Evolutionary conservation across 129 eudicot species (phyloP).

Genomic region (Saposhnikovia divaricata): DNA sequence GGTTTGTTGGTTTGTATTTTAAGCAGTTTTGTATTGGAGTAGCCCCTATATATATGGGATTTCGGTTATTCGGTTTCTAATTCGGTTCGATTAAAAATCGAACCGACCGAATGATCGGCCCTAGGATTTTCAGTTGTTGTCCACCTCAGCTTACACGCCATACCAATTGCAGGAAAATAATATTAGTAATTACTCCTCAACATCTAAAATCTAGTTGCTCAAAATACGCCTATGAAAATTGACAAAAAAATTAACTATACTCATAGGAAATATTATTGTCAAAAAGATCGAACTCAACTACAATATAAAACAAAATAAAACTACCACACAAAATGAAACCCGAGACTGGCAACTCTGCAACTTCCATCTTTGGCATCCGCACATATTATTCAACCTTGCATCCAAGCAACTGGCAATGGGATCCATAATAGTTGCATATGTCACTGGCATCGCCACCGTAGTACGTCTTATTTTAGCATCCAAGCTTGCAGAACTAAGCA

Average conservation of each 20-base stretch:
- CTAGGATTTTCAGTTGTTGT: too few species aligned
- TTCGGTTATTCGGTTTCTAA: too few species aligned
- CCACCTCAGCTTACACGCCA: too few species aligned
- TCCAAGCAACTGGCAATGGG: background rate
- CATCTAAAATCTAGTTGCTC: background rate
- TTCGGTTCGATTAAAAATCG: too few species aligned
- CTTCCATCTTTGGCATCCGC: background rate
- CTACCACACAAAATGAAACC: background rate
- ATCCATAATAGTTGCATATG: background rate
- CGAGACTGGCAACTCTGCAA: background rate
- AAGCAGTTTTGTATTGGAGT: too few species aligned
- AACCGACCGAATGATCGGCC: too few species aligned
- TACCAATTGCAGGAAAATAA: too few species aligned
- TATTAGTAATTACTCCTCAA: background rate
- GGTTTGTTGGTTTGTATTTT: too few species aligned
- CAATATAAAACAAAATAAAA: background rate
- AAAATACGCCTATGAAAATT: background rate
- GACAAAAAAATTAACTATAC: background rate
- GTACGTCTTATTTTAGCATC: background rate
- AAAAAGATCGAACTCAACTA: background rate
- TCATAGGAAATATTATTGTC: background rate
- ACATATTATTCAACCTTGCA: background rate
- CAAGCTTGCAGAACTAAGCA: background rate
- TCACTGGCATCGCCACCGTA: background rate
- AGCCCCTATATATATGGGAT: too few species aligned